Conservation (phyloP, 2,329 filamentous ascomycete genomes). For the Neophaeococcomyces mojaviensis region DNA sequence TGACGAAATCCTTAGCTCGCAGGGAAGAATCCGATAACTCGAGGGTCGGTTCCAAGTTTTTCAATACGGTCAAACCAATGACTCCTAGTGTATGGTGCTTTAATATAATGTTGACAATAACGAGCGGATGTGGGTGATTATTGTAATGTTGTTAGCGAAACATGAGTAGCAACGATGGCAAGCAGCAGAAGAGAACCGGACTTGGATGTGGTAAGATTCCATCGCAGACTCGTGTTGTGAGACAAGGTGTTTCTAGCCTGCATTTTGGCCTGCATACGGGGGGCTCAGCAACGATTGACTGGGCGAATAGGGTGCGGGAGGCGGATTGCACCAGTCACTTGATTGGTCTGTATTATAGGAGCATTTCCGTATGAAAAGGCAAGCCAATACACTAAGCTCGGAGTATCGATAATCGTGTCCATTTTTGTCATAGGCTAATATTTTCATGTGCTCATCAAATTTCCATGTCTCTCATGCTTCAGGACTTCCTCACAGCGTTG, state of each 20-base stretch:
- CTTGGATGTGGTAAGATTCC: constrained; percentile 2
- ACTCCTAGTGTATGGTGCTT: neutral
- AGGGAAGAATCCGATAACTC: neutral
- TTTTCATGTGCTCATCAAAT: neutral
- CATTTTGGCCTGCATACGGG: constrained; percentile 5
- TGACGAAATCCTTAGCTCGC: neutral
- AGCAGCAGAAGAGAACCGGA: neutral
- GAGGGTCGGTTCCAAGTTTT: neutral
- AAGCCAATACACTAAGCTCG: constrained; percentile 6
- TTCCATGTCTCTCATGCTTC: neutral
- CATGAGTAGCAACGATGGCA: constrained; percentile 1
- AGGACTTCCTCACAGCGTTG: neutral
- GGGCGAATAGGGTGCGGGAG: constrained; percentile 2
- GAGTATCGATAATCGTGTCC: constrained; percentile 4
- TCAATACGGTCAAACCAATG: neutral
- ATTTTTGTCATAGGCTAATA: neutral
- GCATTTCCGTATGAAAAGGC: neutral
- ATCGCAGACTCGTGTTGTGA: constrained; percentile 7
- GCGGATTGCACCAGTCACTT: neutral
- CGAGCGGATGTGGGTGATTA: constrained; percentile 5
- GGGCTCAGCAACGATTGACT: constrained; percentile 6
- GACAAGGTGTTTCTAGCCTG: constrained; percentile 4
- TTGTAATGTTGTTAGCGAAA: constrained; percentile 1
- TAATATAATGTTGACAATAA: neutral
- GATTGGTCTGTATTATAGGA: constrained; percentile 7